Evolutionary conservation across 1,284 basidiomycete species (phyloP).

Genomic region (Leccinum angustisporum): DNA sequence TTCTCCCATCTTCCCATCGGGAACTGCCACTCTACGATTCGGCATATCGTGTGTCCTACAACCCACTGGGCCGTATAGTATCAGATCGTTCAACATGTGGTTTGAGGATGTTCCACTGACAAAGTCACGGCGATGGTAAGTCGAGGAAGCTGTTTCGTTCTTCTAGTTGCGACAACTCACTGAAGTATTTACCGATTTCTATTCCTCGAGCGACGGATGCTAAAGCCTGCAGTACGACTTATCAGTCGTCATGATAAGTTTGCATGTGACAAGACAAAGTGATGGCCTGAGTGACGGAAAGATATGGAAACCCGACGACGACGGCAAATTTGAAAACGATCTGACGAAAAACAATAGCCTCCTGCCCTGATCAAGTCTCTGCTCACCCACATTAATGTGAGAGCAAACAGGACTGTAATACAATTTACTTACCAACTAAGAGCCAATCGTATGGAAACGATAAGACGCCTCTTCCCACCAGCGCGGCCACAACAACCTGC

Average conservation of each 20-base stretch:
- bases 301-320: too few relatives aligned
- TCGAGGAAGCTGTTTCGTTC: neutral
- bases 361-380: neutral
- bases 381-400: neutral
- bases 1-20: too few relatives aligned
- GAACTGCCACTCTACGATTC: too few relatives aligned
- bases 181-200: neutral
- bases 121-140: neutral
- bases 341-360: neutral
- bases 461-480: neutral
- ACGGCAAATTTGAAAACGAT: too few relatives aligned
- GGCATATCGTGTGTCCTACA: too few relatives aligned
- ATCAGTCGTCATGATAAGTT: neutral
- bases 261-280: neutral
- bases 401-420: neutral
- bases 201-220: neutral
- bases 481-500: neutral
- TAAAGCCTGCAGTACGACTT: neutral
- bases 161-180: neutral
- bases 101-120: too few relatives aligned
- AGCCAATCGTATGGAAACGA: too few relatives aligned
- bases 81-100: too few relatives aligned
- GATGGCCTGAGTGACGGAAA: too few relatives aligned
- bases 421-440: neutral
- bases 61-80: too few relatives aligned